These are phyloP conservation scores for Funneliformis mosseae DNA, from an alignment of 192 early-diverging fungal genomes.

Conservation along the genomic window DNA sequence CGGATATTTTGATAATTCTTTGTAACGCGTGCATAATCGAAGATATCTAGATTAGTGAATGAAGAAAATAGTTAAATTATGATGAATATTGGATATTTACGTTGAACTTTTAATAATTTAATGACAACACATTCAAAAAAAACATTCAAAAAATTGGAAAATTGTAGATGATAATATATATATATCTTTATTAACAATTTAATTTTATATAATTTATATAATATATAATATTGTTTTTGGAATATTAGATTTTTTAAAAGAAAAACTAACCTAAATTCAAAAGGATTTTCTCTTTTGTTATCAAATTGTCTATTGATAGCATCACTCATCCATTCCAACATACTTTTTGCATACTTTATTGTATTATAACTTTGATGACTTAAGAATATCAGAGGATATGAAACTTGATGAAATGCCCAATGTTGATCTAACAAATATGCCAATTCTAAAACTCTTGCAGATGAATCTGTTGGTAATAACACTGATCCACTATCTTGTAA, in stretches of 20 bases:
- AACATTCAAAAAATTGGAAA: not conserved
- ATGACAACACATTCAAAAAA: not conserved
- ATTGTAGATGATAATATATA: too few relatives aligned
- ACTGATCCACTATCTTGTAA: conserved; percentile 75
- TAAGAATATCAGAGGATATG: conserved; percentile 77
- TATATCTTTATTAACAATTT: not conserved
- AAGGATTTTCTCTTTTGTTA: conserved; percentile 76
- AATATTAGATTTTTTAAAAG: too few relatives aligned
- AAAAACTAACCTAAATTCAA: conserved; percentile 66
- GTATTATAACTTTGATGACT: conserved; percentile 73
- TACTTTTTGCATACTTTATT: conserved; percentile 84
- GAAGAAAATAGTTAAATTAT: not conserved
- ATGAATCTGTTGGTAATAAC: conserved; percentile 86
- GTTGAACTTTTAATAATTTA: not conserved
- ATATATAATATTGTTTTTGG: not conserved
- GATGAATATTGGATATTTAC: not conserved
- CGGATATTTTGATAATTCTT: conserved; percentile 67
- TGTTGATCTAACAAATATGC: conserved; percentile 86
- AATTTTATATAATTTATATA: not conserved
- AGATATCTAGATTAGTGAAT: conserved; percentile 54
- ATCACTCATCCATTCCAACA: conserved; percentile 96
- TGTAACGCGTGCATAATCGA: conserved; percentile 65
- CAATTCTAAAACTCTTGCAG: conserved; percentile 89
- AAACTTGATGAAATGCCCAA: conserved; percentile 68
- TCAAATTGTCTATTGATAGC: conserved; percentile 73